These are phyloP conservation scores for Cenchrus fungigraminus DNA, from an alignment of 176 grass and related monocot species.

Conservation along the genomic window DNA sequence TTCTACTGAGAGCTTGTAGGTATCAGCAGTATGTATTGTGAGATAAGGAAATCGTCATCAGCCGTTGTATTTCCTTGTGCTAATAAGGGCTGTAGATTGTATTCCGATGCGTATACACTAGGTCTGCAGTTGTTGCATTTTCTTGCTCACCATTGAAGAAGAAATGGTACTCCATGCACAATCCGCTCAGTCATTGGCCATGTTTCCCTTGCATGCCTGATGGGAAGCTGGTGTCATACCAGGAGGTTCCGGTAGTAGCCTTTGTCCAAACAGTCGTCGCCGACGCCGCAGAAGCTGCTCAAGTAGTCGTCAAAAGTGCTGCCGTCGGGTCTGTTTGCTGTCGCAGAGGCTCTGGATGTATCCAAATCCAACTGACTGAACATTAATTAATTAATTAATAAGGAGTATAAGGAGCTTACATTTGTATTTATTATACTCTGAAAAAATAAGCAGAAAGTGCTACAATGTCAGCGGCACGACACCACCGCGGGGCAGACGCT, in stretches of 20 bases:
- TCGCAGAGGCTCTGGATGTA: conserved; percentile 59
- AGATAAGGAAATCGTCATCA: neutral
- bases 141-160: neutral
- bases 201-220: too few species aligned
- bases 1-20: neutral
- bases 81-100: neutral
- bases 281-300: too few species aligned
- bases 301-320: conserved; percentile 37
- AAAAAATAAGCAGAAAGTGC: conserved; percentile 63
- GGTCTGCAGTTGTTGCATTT: neutral
- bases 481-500: conserved; percentile 60
- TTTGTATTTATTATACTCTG: conserved; percentile 37
- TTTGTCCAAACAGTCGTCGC: conserved; percentile 55
- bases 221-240: too few species aligned
- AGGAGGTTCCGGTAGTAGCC: conserved; percentile 70
- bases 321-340: conserved; percentile 65
- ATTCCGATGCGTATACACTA: neutral
- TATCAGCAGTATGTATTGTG: neutral
- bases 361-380: neutral
- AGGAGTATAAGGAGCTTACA: conserved; percentile 24
- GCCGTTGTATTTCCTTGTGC: neutral
- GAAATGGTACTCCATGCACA: neutral
- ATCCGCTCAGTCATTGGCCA: too few species aligned
- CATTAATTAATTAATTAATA: neutral
- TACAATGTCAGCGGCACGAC: conserved; percentile 72